Base-by-base conservation (phyloP, 2,329 filamentous ascomycete genomes). In the Aspergillus persii region DNA sequence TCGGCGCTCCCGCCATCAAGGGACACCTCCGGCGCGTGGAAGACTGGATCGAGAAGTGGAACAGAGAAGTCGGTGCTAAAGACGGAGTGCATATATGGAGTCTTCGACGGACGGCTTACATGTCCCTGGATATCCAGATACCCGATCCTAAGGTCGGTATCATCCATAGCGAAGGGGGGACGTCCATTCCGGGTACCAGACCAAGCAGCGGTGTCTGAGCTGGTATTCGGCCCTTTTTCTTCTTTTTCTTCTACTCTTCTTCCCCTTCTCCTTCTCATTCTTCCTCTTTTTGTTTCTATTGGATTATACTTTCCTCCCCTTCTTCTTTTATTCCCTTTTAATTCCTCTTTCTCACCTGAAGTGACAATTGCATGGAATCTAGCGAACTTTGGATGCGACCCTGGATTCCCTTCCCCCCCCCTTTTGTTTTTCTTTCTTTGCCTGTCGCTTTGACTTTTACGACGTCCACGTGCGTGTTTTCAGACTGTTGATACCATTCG, bases 11-110 rank as follows among this genome's bases (percentile, higher is more conserved):
- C 3, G 86, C 84, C 8, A 84, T 89, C 60, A 98, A 98, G 79
- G 79, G 81, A 26, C 84, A 88, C 57, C 74, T 96, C 50, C 84
- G 82, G 57, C 82, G 79, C 8, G 78, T 97, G 18, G 95, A 99
- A 76, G 76, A 74, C 41, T 96, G 91, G 87, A 84, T 99, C 56
- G 90, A 96, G 64, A 83, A 86, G 60, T 97, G 94, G 93, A 99
- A 99, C 73, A 72, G 74, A 8, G 85, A 91, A 62, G 76, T 81
- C 8, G 83, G 83, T n/a, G 76, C 77, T 53, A 81, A 82, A 59
- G 80, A 84, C 61, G 83, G 83, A 3, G 91, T 94, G 26, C 89
- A 84, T 73, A 86, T 97, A 55, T 87, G 96, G 65, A 84, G 90
- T 44, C 77, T 96, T 66, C 84, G 92, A 68, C 84, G 88, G 69